Base-by-base conservation (phyloP, 495 filamentous ascomycete genomes). In the Achaetomiella virescens region DNA sequence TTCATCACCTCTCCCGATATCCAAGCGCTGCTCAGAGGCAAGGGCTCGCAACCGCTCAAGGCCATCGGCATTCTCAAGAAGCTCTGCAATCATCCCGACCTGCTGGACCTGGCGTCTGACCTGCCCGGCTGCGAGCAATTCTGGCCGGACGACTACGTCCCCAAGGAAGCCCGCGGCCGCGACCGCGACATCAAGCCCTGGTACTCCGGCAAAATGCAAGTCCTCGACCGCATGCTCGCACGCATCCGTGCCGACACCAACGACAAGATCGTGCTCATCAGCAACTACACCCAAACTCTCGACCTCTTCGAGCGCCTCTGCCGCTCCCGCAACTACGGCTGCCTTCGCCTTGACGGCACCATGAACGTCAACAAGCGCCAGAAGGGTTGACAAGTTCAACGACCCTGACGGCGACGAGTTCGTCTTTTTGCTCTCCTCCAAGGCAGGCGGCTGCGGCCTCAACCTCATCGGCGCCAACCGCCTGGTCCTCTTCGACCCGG, bases 121-220 rank as follows among this genome's bases (percentile, higher is more conserved):
- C 79, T 99, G 6, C 91, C 90, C 0, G 93, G 93, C 38, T 90
- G 84, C 57, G 91, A 99, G 61, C 62, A 84, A 48, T 76, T 80
- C 63, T 93, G 85, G 68, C 93, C 95, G 0, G 86, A 89, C 3
- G 93, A 97, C 66, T 99, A 88, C 65, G 80, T 91, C 6, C 88
- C 84, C 0, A 95, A 90, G 58, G 93, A 97, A 56, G 75, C 85
- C 2, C 80, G 93, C 38, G 92, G 93, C 8, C 81, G 93, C 47
- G 91, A 97, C 69, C 82, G 93, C 29, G 93, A 99, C 53, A 76
- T 97, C 59, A 95, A 93, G 66, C 80, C 88, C 1, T 97, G 91
- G 92, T 97, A 97, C 70, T 95, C 89, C 0, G 93, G 93, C 42
- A 99, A 99, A 69, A 97, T 99, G 91, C 84, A 90, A 71, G 95